Evolutionary conservation across 371 early-diverging fungal genomes (phyloP).

Genomic region (Rhizopus delemar): DNA sequence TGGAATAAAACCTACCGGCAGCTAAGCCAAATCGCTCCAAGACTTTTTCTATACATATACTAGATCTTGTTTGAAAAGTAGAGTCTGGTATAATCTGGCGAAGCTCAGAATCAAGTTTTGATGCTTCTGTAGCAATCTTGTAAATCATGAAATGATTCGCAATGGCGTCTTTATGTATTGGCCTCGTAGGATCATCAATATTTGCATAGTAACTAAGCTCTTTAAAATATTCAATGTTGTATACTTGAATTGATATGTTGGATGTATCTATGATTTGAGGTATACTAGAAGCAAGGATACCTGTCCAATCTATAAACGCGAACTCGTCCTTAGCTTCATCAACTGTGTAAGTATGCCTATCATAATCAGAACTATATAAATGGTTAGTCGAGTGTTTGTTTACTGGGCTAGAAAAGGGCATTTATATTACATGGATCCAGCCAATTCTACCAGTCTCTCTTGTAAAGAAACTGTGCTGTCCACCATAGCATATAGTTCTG

Average conservation of each 20-base stretch:
- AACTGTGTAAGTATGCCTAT: constrained; percentile 20
- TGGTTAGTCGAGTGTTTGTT: not conserved
- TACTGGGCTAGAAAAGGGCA: not conserved
- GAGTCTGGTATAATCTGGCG: constrained; percentile 32
- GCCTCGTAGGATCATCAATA: constrained; percentile 16
- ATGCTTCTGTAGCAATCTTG: constrained; percentile 25
- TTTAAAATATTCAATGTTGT: constrained; percentile 24
- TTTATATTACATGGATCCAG: constrained; percentile 16
- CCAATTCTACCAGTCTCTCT: constrained; percentile 27
- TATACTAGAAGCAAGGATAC: constrained; percentile 21
- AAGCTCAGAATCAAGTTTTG: constrained; percentile 37
- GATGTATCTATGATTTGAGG: constrained; percentile 26
- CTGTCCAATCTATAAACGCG: constrained; percentile 43
- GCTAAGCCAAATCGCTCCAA: constrained; percentile 34
- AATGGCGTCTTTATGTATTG: constrained; percentile 31
- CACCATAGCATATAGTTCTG: constrained; percentile 29
- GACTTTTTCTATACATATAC: constrained; percentile 48
- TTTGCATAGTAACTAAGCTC: constrained; percentile 21
- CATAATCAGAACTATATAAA: not conserved
- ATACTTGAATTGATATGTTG: constrained; percentile 25
- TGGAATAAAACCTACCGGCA: constrained; percentile 41
- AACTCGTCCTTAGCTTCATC: constrained; percentile 22
- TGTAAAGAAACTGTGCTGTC: constrained; percentile 54
- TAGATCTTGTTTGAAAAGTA: constrained; percentile 35
- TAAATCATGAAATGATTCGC: constrained; percentile 32